A percentile compares a stretch with the other conserved stretches of the same genome.
phyloP scores from a whole-genome alignment of 768 basidiomycete genomes.

The Plicaturopsis crispa region DNA sequence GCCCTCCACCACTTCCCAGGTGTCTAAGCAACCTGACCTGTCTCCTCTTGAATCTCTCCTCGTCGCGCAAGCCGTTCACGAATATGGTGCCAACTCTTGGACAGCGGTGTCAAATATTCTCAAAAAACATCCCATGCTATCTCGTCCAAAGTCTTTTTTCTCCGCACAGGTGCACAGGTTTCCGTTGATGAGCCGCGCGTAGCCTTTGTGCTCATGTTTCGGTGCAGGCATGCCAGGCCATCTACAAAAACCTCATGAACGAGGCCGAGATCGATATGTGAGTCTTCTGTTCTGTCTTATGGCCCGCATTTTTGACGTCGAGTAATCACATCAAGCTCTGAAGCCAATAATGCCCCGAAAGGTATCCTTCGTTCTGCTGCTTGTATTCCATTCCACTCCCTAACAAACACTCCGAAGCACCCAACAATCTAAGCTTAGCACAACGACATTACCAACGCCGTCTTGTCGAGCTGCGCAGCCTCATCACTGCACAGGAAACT shows the following conservation, averaged over 20 bases:
- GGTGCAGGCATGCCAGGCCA: slow-evolving; percentile 55
- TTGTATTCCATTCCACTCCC: not conserved
- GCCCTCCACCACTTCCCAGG: slow-evolving; percentile 6
- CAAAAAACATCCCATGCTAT: slow-evolving; percentile 61
- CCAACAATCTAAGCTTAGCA: slow-evolving; percentile 63
- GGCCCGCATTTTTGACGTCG: slow-evolving; percentile 9
- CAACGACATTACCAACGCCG: slow-evolving; percentile 67
- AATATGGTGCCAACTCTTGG: slow-evolving; percentile 71
- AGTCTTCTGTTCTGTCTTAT: slow-evolving; percentile 16
- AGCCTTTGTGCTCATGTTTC: slow-evolving; percentile 9
- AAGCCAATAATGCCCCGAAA: slow-evolving; percentile 42
- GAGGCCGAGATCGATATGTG: slow-evolving; percentile 61
- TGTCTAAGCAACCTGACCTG: slow-evolving; percentile 9
- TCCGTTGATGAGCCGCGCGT: slow-evolving; percentile 6
- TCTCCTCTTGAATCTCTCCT: slow-evolving; percentile 63
- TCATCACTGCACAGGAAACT: slow-evolving; percentile 66
- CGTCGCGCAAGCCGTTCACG: slow-evolving; percentile 81
- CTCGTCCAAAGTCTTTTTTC: slow-evolving; percentile 58
- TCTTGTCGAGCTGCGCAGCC: slow-evolving; percentile 60
- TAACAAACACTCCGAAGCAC: slow-evolving; percentile 37
- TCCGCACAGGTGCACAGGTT: slow-evolving; percentile 48
- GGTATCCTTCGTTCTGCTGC: slow-evolving; percentile 28
- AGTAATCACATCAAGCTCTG: slow-evolving; percentile 26
- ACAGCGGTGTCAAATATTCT: slow-evolving; percentile 55
- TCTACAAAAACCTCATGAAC: slow-evolving; percentile 63